Evolutionary conservation across 441 rosid genomes (phyloP).

Genomic region (Oxalis stricta): DNA sequence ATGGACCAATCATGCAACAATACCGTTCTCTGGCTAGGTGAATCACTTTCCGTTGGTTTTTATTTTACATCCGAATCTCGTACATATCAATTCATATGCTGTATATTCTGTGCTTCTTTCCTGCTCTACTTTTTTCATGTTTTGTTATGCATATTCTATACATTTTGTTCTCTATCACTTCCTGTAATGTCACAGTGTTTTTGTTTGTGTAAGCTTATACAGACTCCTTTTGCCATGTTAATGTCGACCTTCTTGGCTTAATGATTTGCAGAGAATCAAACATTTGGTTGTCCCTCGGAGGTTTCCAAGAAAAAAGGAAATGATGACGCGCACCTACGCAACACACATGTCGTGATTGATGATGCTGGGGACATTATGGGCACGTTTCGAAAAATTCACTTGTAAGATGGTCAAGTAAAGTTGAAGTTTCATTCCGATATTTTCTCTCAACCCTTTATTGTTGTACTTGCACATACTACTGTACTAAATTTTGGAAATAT

Average conservation of each 20-base stretch:
- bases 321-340: slow-evolving; percentile 56
- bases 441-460: not conserved
- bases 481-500: no score
- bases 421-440: no score
- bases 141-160: not conserved
- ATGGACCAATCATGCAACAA: slow-evolving; percentile 68
- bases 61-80: not conserved
- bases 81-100: no score
- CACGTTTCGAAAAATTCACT: slow-evolving; percentile 65
- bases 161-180: not conserved
- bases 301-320: slow-evolving; percentile 79
- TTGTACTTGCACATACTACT: not conserved
- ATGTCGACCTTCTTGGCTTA: slow-evolving; percentile 1
- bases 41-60: not conserved
- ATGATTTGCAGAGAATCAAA: slow-evolving; percentile 46
- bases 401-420: slow-evolving; percentile 39
- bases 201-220: not conserved
- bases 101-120: no score
- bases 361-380: slow-evolving; percentile 55
- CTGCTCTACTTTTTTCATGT: not conserved
- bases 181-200: not conserved
- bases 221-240: not conserved
- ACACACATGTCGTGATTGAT: slow-evolving; percentile 83
- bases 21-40: slow-evolving; percentile 90
- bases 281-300: slow-evolving; percentile 91